Evolutionary conservation across 2,329 filamentous ascomycete species (phyloP).

Genomic region (Anthostomella pinea): DNA sequence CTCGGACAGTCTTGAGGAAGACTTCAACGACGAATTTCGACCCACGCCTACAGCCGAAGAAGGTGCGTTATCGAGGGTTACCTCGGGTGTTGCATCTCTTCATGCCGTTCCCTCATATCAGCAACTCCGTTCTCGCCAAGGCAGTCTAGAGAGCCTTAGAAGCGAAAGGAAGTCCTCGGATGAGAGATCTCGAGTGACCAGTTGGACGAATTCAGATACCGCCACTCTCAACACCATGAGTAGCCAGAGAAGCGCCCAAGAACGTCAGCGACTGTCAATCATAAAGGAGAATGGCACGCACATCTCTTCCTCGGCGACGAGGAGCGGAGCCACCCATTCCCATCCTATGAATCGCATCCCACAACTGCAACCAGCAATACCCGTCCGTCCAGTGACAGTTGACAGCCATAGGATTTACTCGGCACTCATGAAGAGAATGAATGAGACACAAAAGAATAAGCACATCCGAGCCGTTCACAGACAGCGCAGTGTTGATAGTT

Average conservation of each 20-base stretch:
- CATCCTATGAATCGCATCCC: conserved; percentile 23
- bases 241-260: conserved; percentile 40
- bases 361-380: conserved; percentile 10
- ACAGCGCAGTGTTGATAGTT: conserved; percentile 16
- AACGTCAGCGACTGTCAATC: conserved; percentile 58
- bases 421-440: conserved; percentile 58
- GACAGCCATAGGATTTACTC: conserved; percentile 61
- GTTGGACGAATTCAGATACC: conserved; percentile 65
- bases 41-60: conserved; percentile 13
- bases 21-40: conserved; percentile 14
- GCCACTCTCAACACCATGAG: conserved; percentile 50
- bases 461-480: conserved; percentile 17
- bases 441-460: conserved; percentile 36
- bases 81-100: conserved; percentile 49
- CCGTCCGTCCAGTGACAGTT: conserved; percentile 32
- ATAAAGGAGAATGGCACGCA: conserved; percentile 57
- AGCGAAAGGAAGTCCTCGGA: conserved; percentile 42
- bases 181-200: conserved; percentile 65
- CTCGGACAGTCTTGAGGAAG: conserved; percentile 8
- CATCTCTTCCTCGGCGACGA: conserved; percentile 38
- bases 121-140: conserved; percentile 49
- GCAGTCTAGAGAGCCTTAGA: conserved; percentile 51
- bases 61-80: conserved; percentile 43
- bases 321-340: conserved; percentile 23
- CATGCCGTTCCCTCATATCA: conserved; percentile 46